phyloP scores from a whole-genome alignment of 345 rosid species.

The Fremontodendron californicum region DNA sequence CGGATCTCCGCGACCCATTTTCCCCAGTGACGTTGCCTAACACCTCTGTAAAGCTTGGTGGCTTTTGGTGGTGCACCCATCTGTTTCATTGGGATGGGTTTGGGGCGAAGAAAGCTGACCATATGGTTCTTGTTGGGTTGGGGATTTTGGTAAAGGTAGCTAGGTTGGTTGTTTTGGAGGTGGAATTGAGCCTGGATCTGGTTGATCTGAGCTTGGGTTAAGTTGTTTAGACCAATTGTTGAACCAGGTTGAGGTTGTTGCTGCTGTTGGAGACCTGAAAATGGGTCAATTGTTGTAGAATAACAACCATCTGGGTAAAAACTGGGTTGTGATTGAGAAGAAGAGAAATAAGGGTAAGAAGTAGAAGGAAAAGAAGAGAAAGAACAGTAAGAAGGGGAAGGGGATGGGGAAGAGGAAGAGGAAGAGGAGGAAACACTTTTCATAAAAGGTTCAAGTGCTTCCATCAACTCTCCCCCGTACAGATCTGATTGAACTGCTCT shows the following conservation, averaged over 20 bases:
- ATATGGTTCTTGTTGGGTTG: constrained; percentile 9
- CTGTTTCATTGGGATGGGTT: constrained; percentile 60
- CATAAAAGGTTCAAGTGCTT: constrained; percentile 89
- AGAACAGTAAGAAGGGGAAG: constrained; percentile 12
- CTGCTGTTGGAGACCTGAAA: constrained; percentile 27
- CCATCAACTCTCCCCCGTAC: constrained; percentile 79
- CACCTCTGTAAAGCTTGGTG: constrained; percentile 79
- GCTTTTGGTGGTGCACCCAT: constrained; percentile 47
- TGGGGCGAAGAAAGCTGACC: constrained; percentile 36
- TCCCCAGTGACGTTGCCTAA: constrained; percentile 96
- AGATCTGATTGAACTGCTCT: constrained; percentile 34
- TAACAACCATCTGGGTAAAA: constrained; percentile 35
- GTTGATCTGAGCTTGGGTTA: constrained; percentile 53
- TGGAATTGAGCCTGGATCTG: constrained; percentile 56
- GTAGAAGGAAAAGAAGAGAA: constrained; percentile 6
- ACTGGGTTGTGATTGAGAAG: constrained; percentile 12
- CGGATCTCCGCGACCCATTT: constrained; percentile 99
- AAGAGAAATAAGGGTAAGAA: constrained; percentile 25
- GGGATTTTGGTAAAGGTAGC: constrained; percentile 1
- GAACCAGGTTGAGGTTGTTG: constrained; percentile 26
- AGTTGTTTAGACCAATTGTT: constrained; percentile 49
- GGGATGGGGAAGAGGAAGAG: neutral
- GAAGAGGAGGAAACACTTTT: constrained; percentile 47
- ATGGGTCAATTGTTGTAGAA: constrained; percentile 28
- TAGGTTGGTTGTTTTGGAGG: constrained; percentile 29